Percentiles rank a stretch among this genome's conserved stretches.
Conservation (phyloP, 805 yeast species). For the Zygosaccharomyces bisporus region DNA sequence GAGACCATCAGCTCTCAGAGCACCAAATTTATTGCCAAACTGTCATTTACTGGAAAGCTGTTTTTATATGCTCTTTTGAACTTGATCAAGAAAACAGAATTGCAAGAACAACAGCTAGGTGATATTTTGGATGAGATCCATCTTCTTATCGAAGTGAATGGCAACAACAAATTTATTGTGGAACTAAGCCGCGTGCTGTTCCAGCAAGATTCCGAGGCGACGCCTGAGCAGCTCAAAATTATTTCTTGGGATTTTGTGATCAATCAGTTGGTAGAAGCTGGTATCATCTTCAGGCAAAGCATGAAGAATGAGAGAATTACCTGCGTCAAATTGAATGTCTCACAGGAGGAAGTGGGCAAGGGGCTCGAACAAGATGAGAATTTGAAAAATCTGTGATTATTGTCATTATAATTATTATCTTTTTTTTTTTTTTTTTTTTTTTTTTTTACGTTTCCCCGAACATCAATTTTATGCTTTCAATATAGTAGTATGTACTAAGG, state of each 20-base stretch:
- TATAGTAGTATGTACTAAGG: background rate
- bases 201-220: constrained; percentile 35
- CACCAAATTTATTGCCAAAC: constrained; percentile 50
- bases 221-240: constrained; percentile 51
- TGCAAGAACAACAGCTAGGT: constrained; percentile 68
- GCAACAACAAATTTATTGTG: constrained; percentile 27
- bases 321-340: constrained; percentile 59
- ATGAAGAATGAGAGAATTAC: constrained; percentile 64
- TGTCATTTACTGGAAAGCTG: constrained; percentile 69
- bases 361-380: constrained; percentile 57
- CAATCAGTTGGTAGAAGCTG: constrained; percentile 72
- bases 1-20: constrained; percentile 77
- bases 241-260: constrained; percentile 53
- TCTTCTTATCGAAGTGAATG: constrained; percentile 45
- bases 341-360: constrained; percentile 63
- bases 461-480: background rate
- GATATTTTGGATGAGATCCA: constrained; percentile 76
- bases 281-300: constrained; percentile 66
- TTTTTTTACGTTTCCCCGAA: constrained; percentile 1
- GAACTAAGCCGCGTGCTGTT: constrained; percentile 36
- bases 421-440: constrained; percentile 1
- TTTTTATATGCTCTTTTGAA: constrained; percentile 65
- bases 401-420: background rate
- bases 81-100: constrained; percentile 60
- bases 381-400: constrained; percentile 34